These are phyloP conservation scores for Wickerhamomyces sp. DNA, from an alignment of 1,139 yeast genomes.

Conservation along the genomic window DNA sequence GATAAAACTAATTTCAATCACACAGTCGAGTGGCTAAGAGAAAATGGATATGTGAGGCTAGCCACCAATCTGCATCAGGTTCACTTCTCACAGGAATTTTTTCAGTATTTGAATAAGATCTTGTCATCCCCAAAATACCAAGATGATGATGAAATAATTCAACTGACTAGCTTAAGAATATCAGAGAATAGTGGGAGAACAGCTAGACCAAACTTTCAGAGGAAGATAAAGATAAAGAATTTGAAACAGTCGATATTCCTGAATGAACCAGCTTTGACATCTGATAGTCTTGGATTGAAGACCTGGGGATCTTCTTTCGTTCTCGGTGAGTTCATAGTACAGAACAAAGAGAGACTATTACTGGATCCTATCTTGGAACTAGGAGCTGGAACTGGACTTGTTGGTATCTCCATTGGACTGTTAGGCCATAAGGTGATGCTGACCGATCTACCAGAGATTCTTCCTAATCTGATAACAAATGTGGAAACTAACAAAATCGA, in stretches of 20 bases:
- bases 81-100: slow-evolving; percentile 25
- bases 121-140: slow-evolving; percentile 48
- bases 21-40: slow-evolving; percentile 39
- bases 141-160: slow-evolving; percentile 41
- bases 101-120: slow-evolving; percentile 62
- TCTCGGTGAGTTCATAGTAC: slow-evolving; percentile 44
- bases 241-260: slow-evolving; percentile 38
- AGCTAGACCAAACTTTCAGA: slow-evolving; percentile 68
- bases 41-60: slow-evolving; percentile 33
- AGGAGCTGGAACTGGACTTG: slow-evolving; percentile 93
- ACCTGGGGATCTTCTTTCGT: slow-evolving; percentile 94
- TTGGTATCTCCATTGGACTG: slow-evolving; percentile 60
- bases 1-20: slow-evolving; percentile 19
- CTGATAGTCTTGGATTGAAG: slow-evolving; percentile 83
- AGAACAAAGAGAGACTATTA: slow-evolving; percentile 11
- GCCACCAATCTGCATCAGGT: slow-evolving; percentile 31
- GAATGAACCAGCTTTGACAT: slow-evolving; percentile 80
- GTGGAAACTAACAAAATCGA: slow-evolving; percentile 43
- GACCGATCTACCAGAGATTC: slow-evolving; percentile 78
- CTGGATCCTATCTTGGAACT: slow-evolving; percentile 55
- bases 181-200: slow-evolving; percentile 85
- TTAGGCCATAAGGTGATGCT: slow-evolving; percentile 47
- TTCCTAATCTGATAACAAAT: slow-evolving; percentile 60
- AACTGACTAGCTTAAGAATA: slow-evolving; percentile 57
- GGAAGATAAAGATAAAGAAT: slow-evolving; percentile 40